phyloP scores from a whole-genome alignment of 441 rosid genomes.

The Arabidopsis lyrata region DNA sequence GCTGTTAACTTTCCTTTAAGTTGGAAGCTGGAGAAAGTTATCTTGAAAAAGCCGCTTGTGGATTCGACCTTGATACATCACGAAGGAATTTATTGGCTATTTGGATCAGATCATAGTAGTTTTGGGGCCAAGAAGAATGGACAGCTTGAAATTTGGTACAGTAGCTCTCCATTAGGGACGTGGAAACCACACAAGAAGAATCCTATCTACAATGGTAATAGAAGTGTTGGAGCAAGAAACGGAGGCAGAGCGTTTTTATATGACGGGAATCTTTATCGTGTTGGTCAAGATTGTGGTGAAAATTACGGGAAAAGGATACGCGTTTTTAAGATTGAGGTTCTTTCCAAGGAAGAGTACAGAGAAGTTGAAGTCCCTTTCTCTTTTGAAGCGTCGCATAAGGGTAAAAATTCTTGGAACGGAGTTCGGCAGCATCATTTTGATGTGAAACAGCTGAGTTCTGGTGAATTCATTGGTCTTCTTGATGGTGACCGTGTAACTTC shows the following conservation, averaged over 20 bases:
- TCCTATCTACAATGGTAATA: conserved; percentile 72
- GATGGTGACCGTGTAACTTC: conserved; percentile 94
- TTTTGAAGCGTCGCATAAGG: conserved; percentile 59
- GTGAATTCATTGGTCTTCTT: conserved; percentile 82
- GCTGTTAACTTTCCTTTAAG: conserved; percentile 77
- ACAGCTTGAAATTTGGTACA: conserved; percentile 86
- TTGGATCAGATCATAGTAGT: conserved; percentile 88
- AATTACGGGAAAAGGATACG: conserved; percentile 76
- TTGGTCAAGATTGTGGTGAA: conserved; percentile 95
- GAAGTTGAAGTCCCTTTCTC: conserved; percentile 77
- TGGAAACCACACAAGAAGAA: conserved; percentile 93
- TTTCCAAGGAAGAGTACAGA: conserved; percentile 67
- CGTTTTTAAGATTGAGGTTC: conserved; percentile 67
- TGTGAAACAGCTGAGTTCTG: conserved; percentile 78
- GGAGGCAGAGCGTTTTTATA: conserved; percentile 87
- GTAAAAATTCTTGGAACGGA: conserved; percentile 87
- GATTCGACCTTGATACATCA: conserved; percentile 70
- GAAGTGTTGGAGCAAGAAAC: conserved; percentile 81
- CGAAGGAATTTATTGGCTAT: conserved; percentile 73
- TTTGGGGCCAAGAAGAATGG: conserved; percentile 76
- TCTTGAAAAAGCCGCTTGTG: conserved; percentile 80
- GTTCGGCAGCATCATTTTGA: conserved; percentile 88
- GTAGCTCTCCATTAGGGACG: conserved; percentile 87
- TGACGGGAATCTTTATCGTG: conserved; percentile 78
- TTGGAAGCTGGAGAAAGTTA: conserved; percentile 76